Evolutionary conservation across 331 rosid genomes (phyloP).

Genomic region (Malus hybrid): DNA sequence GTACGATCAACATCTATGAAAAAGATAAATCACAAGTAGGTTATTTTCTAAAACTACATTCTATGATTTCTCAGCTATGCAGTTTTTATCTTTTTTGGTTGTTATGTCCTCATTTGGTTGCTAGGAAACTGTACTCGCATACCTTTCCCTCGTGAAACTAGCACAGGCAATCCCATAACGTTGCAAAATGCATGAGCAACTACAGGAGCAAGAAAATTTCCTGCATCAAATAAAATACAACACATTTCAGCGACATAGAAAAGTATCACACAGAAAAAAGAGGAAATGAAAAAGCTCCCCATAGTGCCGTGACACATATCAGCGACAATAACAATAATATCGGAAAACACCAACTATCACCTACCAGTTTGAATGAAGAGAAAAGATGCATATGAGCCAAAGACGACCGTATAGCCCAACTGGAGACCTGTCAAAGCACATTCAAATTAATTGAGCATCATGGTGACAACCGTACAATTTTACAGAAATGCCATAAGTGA

Average conservation of each 20-base stretch:
- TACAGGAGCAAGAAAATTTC: conserved; percentile 75
- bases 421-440: conserved; percentile 58
- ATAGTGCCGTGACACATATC: neutral
- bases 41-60: neutral
- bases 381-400: conserved; percentile 90
- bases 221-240: conserved; percentile 35
- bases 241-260: neutral
- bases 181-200: conserved; percentile 83
- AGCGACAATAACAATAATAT: conserved; percentile 1
- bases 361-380: conserved; percentile 87
- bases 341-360: conserved; percentile 12
- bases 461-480: neutral
- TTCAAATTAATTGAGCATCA: conserved; percentile 1
- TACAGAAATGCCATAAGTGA: neutral
- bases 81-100: neutral
- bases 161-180: conserved; percentile 77
- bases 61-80: neutral
- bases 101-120: neutral
- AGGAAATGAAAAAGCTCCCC: neutral
- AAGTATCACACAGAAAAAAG: neutral
- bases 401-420: conserved; percentile 87
- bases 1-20: neutral
- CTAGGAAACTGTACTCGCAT: conserved; percentile 18
- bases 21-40: neutral
- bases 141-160: conserved; percentile 58